Conservation (phyloP, 805 yeast species). For the Dipodascopsis uninucleata region DNA sequence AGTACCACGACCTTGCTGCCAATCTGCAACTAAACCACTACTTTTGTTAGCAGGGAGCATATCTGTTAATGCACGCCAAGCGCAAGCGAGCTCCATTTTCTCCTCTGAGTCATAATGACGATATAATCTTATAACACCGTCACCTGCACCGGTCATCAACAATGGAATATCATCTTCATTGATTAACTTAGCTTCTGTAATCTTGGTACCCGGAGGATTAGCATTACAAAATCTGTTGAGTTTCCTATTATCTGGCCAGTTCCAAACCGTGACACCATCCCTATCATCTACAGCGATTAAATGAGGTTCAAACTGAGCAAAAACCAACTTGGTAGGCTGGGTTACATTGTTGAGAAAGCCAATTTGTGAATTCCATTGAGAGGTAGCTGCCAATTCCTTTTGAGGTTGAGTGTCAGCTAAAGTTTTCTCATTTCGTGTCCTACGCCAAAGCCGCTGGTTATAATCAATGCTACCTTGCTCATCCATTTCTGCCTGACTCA, state of each 20-base stretch:
- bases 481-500: conserved; percentile 77
- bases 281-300: conserved; percentile 77
- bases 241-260: conserved; percentile 65
- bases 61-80: conserved; percentile 93
- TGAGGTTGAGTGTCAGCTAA: conserved; percentile 88
- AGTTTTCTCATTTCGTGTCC: conserved; percentile 81
- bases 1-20: conserved; percentile 96
- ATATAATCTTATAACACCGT: conserved; percentile 87
- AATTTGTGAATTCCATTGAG: conserved; percentile 73
- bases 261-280: conserved; percentile 81
- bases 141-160: conserved; percentile 82
- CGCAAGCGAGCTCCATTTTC: conserved; percentile 61
- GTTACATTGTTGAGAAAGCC: conserved; percentile 64
- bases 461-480: conserved; percentile 90
- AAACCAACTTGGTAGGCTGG: conserved; percentile 73
- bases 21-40: conserved; percentile 80
- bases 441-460: conserved; percentile 78
- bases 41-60: conserved; percentile 74
- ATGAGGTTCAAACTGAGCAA: conserved; percentile 87
- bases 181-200: conserved; percentile 78
- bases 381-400: conserved; percentile 73
- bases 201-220: conserved; percentile 81
- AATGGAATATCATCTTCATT: conserved; percentile 92
- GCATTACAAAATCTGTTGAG: conserved; percentile 73
- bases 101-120: conserved; percentile 62